Evolutionary conservation across 2,329 filamentous ascomycete genomes (phyloP), one percentile per base, ranked within the genome.

Genomic region (Blastomyces silverae): DNA sequence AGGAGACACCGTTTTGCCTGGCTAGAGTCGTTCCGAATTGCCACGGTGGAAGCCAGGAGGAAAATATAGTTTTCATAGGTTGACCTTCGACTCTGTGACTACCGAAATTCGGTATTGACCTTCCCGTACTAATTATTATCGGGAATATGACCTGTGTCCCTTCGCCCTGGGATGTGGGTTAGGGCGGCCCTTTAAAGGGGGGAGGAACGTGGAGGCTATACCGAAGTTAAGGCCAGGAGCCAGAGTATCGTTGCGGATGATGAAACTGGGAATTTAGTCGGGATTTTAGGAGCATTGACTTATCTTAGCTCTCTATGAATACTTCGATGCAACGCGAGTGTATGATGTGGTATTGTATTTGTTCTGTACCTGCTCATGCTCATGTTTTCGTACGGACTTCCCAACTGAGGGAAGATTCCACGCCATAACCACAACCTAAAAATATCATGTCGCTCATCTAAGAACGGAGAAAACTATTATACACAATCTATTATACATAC

Each of bases 381-480:
- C 25, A 34, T 34, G 6, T 56, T 56, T 56, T 37, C 8, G 6
- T 37, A 37, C n/a, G 7, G 15, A 28, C 13, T 17, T n/a, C 15
- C 17, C 17, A 56, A 10, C 17, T 37, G 53, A n/a, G 53, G n/a
- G 53, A 56, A 56, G 53, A 34, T 56, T 56, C 28, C 20, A 56
- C 25, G 7, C 22, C 48, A 56, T 20, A 34, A 31, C 28, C 7
- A 48, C 25, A 13, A 17, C 22, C 25, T 15, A n/a, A 31, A 13
- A 55, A 55, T 8, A 20, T 31, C 7, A 28, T 6, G 7, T 8
- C 15, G 5, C n/a, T 20, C 22, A 25, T 58, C 34, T 25, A 58
- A 58, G 55, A n/a, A 37, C 7, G 10, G 25, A 37, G 17, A 20
- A 42, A 37, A 6, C 20, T 42, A 22, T 10, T 39, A 37, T 58